phyloP scores from a whole-genome alignment of 768 basidiomycete genomes.

The Pulveroboletus ravenelii region DNA sequence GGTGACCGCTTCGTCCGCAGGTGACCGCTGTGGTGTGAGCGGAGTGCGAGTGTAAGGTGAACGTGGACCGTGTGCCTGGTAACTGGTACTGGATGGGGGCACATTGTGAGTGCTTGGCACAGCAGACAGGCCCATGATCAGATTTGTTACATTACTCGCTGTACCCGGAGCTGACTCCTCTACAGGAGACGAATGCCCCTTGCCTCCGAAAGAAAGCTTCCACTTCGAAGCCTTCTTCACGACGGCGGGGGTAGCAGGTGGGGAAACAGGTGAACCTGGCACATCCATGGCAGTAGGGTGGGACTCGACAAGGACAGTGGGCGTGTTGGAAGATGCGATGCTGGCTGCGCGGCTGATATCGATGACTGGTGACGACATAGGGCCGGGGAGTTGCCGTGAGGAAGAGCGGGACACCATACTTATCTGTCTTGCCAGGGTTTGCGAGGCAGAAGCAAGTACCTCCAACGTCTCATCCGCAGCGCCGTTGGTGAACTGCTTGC shows the following conservation, averaged over 20 bases:
- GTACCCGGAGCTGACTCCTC: slow-evolving; percentile 49
- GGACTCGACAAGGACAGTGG: slow-evolving; percentile 33
- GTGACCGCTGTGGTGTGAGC: slow-evolving; percentile 30
- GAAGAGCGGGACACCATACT: slow-evolving; percentile 58
- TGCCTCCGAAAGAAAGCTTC: slow-evolving; percentile 52
- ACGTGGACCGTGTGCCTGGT: slow-evolving; percentile 12
- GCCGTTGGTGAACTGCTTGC: slow-evolving; percentile 37
- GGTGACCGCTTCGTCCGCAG: slow-evolving; percentile 40
- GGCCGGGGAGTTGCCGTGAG: slow-evolving; percentile 26
- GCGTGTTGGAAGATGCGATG: slow-evolving; percentile 34
- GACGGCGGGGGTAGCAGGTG: slow-evolving; percentile 35
- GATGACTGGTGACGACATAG: slow-evolving; percentile 14
- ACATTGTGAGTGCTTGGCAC: slow-evolving; percentile 7
- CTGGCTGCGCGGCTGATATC: slow-evolving; percentile 24
- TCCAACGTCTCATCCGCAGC: slow-evolving; percentile 54
- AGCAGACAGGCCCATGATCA: slow-evolving; percentile 57
- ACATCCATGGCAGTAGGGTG: slow-evolving; percentile 12
- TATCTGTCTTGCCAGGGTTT: slow-evolving; percentile 80
- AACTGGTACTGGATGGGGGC: not conserved
- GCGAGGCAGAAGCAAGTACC: slow-evolving; percentile 74
- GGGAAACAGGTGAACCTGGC: slow-evolving; percentile 18
- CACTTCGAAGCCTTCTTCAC: slow-evolving; percentile 75
- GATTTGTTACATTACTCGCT: slow-evolving; percentile 69
- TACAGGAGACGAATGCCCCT: slow-evolving; percentile 42
- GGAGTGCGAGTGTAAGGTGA: slow-evolving; percentile 28